Evolutionary conservation across 2,329 filamentous ascomycete species (phyloP), one percentile per base, ranked within the genome.

Genomic region (Purpureocillium lavendulum): DNA sequence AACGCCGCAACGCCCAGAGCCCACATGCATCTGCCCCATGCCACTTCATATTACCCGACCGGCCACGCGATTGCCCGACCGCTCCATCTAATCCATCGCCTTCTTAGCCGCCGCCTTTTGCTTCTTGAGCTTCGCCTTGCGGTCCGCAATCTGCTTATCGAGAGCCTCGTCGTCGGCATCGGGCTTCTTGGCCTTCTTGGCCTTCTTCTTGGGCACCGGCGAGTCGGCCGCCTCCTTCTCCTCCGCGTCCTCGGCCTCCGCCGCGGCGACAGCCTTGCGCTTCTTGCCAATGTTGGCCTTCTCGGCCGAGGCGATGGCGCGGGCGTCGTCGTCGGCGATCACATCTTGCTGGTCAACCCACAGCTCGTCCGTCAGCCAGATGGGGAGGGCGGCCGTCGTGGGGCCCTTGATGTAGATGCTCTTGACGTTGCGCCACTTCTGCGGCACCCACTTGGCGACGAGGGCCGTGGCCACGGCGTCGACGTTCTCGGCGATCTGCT

Each of bases 281-380:
- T 77, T 77, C 75, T 84, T 86, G 53, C 75, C 75, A 29, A 78
- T 63, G 55, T 80, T 80, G 49, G 74, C 62, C 64, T 73, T 75
- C 45, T 71, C 56, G 6, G 45, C 44, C 7, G 40, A 54, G 9
- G 66, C 65, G 60, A 69, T 70, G 50, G 67, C 55, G 41, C 70
- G 64, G 30, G 71, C 71, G 42, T 71, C 65, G 30, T 72, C 68
- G 47, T 72, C 66, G 29, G 92, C 67, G 7, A 95, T 78, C 55
- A 83, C 77, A 45, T 87, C 81, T 45, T 79, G 73, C 44, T 82
- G 77, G 48, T 92, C 85, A 13, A 82, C 64, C 88, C 92, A 98
- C 47, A 98, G 71, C 71, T 96, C 88, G 50, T 88, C 83, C 4
- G 90, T 85, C 57, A 95, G 68, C 86, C 88, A 98, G 57, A 98